A percentile compares a stretch with the other conserved stretches of the same genome.
These are phyloP conservation scores for Elasticomyces elasticus DNA, from an alignment of 495 filamentous ascomycete genomes.

Conservation along the genomic window DNA sequence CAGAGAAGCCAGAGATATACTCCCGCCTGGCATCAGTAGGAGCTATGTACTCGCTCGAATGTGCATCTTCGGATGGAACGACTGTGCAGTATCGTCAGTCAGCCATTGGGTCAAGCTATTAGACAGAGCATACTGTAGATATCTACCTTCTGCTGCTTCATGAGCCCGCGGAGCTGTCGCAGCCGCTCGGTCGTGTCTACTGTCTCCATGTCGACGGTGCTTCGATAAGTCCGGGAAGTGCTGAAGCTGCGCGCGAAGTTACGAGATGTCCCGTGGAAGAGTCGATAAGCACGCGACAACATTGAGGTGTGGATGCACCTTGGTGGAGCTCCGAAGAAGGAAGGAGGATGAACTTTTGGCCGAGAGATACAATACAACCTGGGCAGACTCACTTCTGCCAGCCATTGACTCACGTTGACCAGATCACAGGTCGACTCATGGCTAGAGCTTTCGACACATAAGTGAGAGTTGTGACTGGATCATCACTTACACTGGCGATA, in stretches of 20 bases:
- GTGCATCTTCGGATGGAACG: conserved; percentile 92
- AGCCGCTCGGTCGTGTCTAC: conserved; percentile 76
- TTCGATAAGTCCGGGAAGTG: not conserved
- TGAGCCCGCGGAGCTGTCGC: conserved; percentile 65
- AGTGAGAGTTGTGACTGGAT: too few relatives aligned
- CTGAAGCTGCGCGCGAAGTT: not conserved
- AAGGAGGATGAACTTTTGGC: too few relatives aligned
- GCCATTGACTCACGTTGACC: too few relatives aligned
- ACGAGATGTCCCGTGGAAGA: not conserved
- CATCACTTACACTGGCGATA: too few relatives aligned
- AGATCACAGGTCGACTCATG: too few relatives aligned
- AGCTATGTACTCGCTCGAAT: conserved; percentile 96
- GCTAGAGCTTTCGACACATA: too few relatives aligned
- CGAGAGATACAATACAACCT: too few relatives aligned
- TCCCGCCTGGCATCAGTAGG: conserved; percentile 83
- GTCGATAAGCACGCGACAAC: not conserved
- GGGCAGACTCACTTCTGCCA: too few relatives aligned
- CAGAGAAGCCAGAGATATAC: conserved; percentile 90
- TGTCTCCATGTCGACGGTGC: conserved; percentile 52
- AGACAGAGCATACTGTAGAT: conserved; percentile 66
- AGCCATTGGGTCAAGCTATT: not conserved
- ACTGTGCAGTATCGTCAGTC: conserved; percentile 45
- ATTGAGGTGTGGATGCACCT: not conserved
- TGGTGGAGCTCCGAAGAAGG: too few relatives aligned
- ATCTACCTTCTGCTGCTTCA: conserved; percentile 80